Evolutionary conservation across 306 rosid genomes (phyloP).

Genomic region (Boehmeria nivea): DNA sequence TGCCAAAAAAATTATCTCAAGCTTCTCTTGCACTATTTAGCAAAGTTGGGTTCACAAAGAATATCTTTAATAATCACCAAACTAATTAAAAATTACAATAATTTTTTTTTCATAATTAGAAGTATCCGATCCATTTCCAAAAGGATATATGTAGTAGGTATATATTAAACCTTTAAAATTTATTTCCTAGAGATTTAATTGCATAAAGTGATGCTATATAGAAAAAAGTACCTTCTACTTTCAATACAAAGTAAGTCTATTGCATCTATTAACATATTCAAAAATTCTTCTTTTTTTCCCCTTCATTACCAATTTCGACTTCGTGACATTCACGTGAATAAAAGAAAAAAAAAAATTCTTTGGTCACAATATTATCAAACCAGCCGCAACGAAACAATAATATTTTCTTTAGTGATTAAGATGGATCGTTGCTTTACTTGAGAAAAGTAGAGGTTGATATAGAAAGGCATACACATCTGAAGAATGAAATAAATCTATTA

Average conservation of each 20-base stretch:
- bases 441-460: conserved; percentile 38
- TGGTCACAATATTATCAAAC: neutral
- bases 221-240: neutral
- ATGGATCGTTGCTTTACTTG: conserved; percentile 15
- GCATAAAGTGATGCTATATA: neutral
- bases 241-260: neutral
- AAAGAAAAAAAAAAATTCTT: neutral
- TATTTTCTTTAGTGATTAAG: conserved; percentile 17
- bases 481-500: conserved; percentile 1
- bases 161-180: neutral
- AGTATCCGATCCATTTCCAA: conserved; percentile 15
- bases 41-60: neutral
- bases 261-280: too few species aligned
- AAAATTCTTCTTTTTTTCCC: neutral
- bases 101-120: neutral
- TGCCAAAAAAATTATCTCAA: neutral
- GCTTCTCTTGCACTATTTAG: neutral
- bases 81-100: neutral
- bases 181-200: neutral
- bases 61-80: conserved; percentile 2
- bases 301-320: neutral
- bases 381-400: neutral
- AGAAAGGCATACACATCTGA: conserved; percentile 22
- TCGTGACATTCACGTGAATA: conserved; percentile 8
- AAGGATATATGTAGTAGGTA: conserved; percentile 7